A percentile compares a stretch with the other conserved stretches of the same genome.
These are phyloP conservation scores for Xylariales sp. DNA, from an alignment of 2,329 filamentous ascomycete genomes.

Conservation along the genomic window DNA sequence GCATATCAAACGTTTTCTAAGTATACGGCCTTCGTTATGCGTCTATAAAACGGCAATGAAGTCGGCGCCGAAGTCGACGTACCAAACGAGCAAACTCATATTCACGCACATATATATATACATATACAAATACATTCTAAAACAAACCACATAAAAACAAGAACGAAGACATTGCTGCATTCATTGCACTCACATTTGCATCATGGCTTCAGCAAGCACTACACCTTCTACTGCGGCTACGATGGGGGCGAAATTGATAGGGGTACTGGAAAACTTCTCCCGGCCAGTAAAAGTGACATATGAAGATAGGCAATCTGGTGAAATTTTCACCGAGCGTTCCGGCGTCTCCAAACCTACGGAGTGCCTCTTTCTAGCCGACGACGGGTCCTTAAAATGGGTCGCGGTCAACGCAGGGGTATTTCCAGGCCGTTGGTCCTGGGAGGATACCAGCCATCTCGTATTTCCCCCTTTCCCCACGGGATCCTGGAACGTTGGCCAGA, in stretches of 20 bases:
- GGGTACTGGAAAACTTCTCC: neutral
- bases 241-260: conserved; percentile 12
- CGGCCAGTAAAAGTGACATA: neutral
- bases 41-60: conserved; percentile 2
- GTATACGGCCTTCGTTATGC: neutral
- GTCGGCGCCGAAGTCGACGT: neutral
- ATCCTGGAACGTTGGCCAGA: conserved; percentile 24
- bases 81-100: neutral
- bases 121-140: neutral
- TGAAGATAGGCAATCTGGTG: neutral
- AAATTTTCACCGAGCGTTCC: conserved; percentile 26
- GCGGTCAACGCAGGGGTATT: conserved; percentile 26
- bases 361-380: conserved; percentile 19
- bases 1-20: neutral
- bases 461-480: conserved; percentile 24
- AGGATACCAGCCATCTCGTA: neutral
- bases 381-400: conserved; percentile 24
- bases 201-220: neutral
- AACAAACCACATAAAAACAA: neutral
- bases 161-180: neutral
- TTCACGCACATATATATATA: too few relatives aligned
- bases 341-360: conserved; percentile 25
- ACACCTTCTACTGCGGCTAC: neutral
- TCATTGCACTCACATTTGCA: neutral
- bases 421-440: neutral